phyloP scores from a whole-genome alignment of 2,329 filamentous ascomycete genomes.

The Metarhizium humberi region DNA sequence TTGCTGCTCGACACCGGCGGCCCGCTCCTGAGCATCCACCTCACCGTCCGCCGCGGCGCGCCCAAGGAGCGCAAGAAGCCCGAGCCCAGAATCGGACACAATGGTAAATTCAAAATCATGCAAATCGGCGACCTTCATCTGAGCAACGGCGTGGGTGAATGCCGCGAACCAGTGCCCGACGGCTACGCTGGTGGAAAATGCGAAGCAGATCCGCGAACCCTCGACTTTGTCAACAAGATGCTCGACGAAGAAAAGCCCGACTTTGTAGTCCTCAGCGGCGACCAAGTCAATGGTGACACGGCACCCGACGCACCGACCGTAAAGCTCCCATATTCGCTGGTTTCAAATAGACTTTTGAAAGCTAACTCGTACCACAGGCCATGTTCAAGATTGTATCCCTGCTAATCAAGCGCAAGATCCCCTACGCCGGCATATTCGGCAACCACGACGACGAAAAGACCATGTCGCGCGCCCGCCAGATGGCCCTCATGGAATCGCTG shows the following conservation, averaged over 20 bases:
- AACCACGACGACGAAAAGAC: conserved; percentile 94
- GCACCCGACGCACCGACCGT: conserved; percentile 83
- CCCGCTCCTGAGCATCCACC: conserved; percentile 57
- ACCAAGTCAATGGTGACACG: conserved; percentile 92
- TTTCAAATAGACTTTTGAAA: too few relatives aligned
- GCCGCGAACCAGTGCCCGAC: conserved; percentile 76
- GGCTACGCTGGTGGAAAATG: conserved; percentile 66
- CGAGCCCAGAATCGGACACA: conserved; percentile 68
- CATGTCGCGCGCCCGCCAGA: conserved; percentile 66
- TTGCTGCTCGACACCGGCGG: conserved; percentile 58
- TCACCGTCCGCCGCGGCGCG: conserved; percentile 69
- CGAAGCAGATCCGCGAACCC: conserved; percentile 81
- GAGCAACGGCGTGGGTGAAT: conserved; percentile 77
- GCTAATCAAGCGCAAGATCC: conserved; percentile 78
- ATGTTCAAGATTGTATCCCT: conserved; percentile 89
- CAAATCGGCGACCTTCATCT: conserved; percentile 92
- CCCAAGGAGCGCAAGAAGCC: conserved; percentile 58
- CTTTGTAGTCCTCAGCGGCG: conserved; percentile 81
- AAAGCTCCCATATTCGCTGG: conserved; percentile 8
- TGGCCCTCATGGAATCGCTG: conserved; percentile 76
- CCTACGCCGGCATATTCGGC: conserved; percentile 89
- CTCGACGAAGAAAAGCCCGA: conserved; percentile 92
- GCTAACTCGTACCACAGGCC: conserved; percentile 37
- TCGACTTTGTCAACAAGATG: conserved; percentile 78
- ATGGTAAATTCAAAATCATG: conserved; percentile 95